Base-by-base conservation (phyloP, 306 rosid species). In the Quercus agrifolia region DNA sequence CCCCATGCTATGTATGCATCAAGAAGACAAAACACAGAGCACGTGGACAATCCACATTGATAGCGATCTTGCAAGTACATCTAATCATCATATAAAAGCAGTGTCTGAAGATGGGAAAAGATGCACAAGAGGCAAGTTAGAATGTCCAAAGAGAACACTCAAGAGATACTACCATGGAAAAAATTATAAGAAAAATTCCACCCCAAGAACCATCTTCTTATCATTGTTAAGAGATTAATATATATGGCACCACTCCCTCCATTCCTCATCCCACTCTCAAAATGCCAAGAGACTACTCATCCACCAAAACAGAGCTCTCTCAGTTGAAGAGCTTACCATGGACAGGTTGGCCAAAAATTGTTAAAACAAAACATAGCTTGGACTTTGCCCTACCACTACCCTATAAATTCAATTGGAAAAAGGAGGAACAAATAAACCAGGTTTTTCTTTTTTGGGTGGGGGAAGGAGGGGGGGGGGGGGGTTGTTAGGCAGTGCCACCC, bases 1-100 rank as follows among this genome's bases (percentile, higher is more conserved):
- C 97, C 28, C 99, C 99, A 74, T 92, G 96, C 99, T 92, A 72
- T 72, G 87, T 90, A 72, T 72, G 86, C 20, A 57, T 68, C 79
- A 81, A 23, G 79, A 58, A 76, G 7, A 75, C 58, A 44, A 44
- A 46, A 46, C 15, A 46, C 52, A 46, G 54, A 46, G 15, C 2
- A 46, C 5, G 46, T 49, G 54, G 54, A 49, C 13, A 10, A 49
- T 35, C 33, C 49, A 63, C 56, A 78, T 63, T 4, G 66, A 20
- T 62, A 77, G 86, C 68, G 69, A 35, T 67, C 27, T 67, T n/a
- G n/a, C 7, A 4, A 64, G 44, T 18, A 64, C 11, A 67, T 35
- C n/a, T 33, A 33, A 67, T 33, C 52, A 67, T 18, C 72, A 19
- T 18, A 67, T 35, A 67, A 38, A 19, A 35, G 35, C 13, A 67